These are phyloP conservation scores for Eimeria mitis DNA, from an alignment of 169 alveolate genomes.

Conservation along the genomic window DNA sequence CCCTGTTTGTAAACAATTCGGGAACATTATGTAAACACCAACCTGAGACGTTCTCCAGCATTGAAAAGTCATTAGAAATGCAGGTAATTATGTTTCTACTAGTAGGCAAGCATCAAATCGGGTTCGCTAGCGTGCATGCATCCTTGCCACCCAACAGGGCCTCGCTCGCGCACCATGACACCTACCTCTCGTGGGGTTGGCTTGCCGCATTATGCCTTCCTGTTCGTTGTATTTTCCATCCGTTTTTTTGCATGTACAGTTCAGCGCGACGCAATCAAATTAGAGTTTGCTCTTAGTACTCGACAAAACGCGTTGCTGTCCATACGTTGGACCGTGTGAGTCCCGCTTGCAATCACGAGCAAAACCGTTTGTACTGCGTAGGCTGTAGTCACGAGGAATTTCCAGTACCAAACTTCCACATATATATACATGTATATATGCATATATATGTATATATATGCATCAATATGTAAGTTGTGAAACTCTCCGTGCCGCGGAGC, in stretches of 20 bases:
- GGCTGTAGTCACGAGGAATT: neutral
- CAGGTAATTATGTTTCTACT: neutral
- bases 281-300: neutral
- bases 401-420: neutral
- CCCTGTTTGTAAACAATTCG: too few species aligned
- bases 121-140: neutral
- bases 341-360: neutral
- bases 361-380: too few species aligned
- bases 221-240: neutral
- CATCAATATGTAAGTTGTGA: too few species aligned
- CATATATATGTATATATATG: too few species aligned
- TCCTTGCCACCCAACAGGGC: neutral
- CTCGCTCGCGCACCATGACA: neutral
- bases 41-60: neutral
- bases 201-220: neutral
- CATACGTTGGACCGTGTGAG: neutral
- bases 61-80: neutral
- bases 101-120: neutral
- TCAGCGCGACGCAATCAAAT: too few species aligned
- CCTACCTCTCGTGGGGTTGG: neutral
- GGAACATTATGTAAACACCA: too few species aligned
- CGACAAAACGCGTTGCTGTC: neutral
- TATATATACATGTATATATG: too few species aligned
- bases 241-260: neutral
- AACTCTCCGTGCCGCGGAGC: too few species aligned